phyloP scores from a whole-genome alignment of 345 rosid species.

The Linum trigynum region DNA sequence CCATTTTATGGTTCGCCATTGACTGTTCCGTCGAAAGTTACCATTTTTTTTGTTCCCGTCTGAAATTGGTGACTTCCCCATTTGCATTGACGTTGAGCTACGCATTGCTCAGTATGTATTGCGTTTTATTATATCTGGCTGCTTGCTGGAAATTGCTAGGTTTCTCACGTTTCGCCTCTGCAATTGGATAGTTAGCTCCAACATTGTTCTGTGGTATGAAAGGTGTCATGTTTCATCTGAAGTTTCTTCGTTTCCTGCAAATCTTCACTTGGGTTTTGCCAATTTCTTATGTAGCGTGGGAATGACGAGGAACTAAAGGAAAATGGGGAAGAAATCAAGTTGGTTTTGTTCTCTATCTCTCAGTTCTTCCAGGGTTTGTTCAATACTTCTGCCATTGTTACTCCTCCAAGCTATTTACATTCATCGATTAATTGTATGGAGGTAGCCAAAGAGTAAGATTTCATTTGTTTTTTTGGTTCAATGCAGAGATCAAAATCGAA shows the following conservation, averaged over 20 bases:
- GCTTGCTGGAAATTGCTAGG: background rate
- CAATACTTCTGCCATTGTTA: no score
- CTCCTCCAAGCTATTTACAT: background rate
- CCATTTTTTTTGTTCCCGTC: no score
- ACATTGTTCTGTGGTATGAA: no score
- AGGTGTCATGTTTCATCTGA: background rate
- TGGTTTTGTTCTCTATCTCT: slow-evolving; percentile 75
- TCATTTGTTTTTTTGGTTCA: background rate
- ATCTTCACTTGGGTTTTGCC: background rate
- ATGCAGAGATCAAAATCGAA: background rate
- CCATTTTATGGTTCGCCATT: background rate
- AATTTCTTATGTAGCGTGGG: background rate
- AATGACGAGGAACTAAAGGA: background rate
- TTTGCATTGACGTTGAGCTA: background rate
- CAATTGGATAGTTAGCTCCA: no score
- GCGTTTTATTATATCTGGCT: background rate
- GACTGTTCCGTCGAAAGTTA: background rate
- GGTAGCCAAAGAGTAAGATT: background rate
- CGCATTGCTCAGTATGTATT: background rate
- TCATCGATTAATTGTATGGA: no score
- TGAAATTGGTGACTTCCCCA: no score
- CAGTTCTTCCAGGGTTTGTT: slow-evolving; percentile 31
- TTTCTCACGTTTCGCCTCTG: no score
- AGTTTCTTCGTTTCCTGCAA: background rate
- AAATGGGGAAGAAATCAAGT: slow-evolving; percentile 60